Evolutionary conservation across 1,284 basidiomycete genomes (phyloP), one percentile per base, ranked within the genome.

Genomic region (Trichosporon ovoides): DNA sequence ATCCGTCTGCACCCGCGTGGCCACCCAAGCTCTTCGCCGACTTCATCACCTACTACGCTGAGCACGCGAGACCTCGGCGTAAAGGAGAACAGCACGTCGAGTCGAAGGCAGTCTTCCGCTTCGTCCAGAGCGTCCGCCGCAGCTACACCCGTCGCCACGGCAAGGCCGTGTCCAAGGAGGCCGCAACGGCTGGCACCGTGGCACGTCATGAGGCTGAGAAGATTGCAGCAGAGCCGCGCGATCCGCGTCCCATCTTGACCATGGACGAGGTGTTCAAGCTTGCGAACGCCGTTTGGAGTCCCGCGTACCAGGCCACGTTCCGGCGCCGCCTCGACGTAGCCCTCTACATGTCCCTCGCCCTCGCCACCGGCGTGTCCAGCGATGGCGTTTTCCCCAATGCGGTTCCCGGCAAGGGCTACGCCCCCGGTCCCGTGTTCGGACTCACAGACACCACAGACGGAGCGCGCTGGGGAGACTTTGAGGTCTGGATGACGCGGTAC

Each of bases 261-360:
- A n/a, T 31, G 24, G 22, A 22, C 12, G 43, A 48, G 43, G 43
- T 31, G 24, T 12, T 38, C 37, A 16, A 22, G 14, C 36, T 53
- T 9, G 20, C 52, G 16, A n/a, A 22, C 9, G 38, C 52, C 4
- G 38, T 54, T 1, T 54, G 52, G 52, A 43, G 38, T 18, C 38
- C 52, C 2, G 24, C n/a, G 24, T 54, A 54, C 52, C 13, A 10
- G 12, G 52, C 38, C 6, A 20, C 52, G 13, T 54, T 54, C 38
- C 38, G 52, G 28, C 38, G 33, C 28, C 52, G 52, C 19, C 24
- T 54, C 38, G 52, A 54, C 33, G 40, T 54, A 12, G 52, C 52
- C 16, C 52, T 54, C 16, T 54, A 31, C 52, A 46, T 54, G 20
- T 28, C 52, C 18, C 52, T 54, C 38, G 33, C 43, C 18, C 52